Evolutionary conservation across 1,284 basidiomycete genomes (phyloP), one percentile per base, ranked within the genome.

Genomic region (Ustilago lituana): DNA sequence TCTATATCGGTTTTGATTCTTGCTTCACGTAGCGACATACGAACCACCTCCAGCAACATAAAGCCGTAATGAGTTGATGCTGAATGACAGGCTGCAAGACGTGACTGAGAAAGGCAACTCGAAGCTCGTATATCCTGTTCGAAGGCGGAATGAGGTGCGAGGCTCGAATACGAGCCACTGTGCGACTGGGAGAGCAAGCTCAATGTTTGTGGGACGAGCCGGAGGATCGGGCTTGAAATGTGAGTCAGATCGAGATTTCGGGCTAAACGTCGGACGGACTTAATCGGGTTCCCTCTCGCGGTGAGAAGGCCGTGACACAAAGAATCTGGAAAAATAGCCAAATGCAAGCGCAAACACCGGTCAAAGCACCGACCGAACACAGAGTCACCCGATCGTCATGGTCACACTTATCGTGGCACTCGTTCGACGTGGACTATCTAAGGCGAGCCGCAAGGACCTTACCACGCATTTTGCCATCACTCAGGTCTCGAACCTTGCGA

Each of bases 251-350:
- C 40, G 35, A 38, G 54, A 39, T 57, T 23, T 23, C 53, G 46
- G 46, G 4, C 29, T 41, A n/a, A 40, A 39, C 22, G 35, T 56
- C 53, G 45, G 53, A 41, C 53, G 45, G 53, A 41, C 23, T 56
- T 56, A 36, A 24, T 47, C 35, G 33, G n/a, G n/a, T n/a, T n/a
- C n/a, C n/a, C n/a, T n/a, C n/a, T n/a, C n/a, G n/a, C n/a, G n/a
- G n/a, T n/a, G n/a, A n/a, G n/a, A n/a, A n/a, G n/a, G n/a, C n/a
- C n/a, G n/a, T n/a, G n/a, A n/a, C n/a, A n/a, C n/a, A n/a, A n/a
- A n/a, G n/a, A n/a, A n/a, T n/a, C n/a, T n/a, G n/a, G n/a, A n/a
- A n/a, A n/a, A n/a, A n/a, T n/a, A n/a, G n/a, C n/a, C n/a, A n/a
- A n/a, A n/a, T n/a, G n/a, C n/a, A n/a, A n/a, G n/a, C n/a, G 14